Conservation (phyloP, 805 yeast genomes). For the Candida railenensis region DNA sequence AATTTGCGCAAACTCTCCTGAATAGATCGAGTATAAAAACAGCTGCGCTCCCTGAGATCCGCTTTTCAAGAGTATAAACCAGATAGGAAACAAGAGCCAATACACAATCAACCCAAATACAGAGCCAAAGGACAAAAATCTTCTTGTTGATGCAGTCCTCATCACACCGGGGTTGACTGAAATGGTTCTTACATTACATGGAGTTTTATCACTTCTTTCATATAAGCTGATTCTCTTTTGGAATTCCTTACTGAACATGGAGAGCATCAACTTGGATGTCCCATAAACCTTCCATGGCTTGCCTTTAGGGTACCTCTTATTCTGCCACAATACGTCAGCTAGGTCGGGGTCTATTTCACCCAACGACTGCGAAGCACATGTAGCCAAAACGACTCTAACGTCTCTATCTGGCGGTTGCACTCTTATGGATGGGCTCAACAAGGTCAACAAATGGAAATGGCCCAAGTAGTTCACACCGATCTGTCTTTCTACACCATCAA, state of each 20-base stretch:
- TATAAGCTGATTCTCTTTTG: conserved; percentile 62
- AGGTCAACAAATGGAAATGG: conserved; percentile 75
- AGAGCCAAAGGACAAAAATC: conserved; percentile 76
- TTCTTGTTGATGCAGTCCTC: conserved; percentile 82
- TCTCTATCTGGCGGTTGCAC: conserved; percentile 95
- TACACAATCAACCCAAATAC: conserved; percentile 59
- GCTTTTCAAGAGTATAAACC: conserved; percentile 79
- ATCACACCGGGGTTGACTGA: conserved; percentile 90
- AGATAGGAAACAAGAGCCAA: conserved; percentile 70
- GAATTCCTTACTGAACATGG: conserved; percentile 73
- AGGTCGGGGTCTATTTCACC: conserved; percentile 58
- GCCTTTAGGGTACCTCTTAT: conserved; percentile 53
- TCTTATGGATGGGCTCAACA: conserved; percentile 79
- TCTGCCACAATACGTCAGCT: conserved; percentile 62
- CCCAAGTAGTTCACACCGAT: conserved; percentile 79
- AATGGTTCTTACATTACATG: conserved; percentile 66
- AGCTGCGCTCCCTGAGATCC: conserved; percentile 81
- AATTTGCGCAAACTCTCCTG: conserved; percentile 64
- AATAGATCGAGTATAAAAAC: conserved; percentile 61
- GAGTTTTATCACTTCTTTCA: conserved; percentile 70
- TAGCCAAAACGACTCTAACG: conserved; percentile 75
- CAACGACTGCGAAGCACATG: conserved; percentile 75
- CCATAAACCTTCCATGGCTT: conserved; percentile 80
- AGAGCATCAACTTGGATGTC: conserved; percentile 72
- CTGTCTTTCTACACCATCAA: conserved; percentile 86